Evolutionary conservation across 768 basidiomycete species (phyloP).

Genomic region (Hemileccinum rubropunctum): DNA sequence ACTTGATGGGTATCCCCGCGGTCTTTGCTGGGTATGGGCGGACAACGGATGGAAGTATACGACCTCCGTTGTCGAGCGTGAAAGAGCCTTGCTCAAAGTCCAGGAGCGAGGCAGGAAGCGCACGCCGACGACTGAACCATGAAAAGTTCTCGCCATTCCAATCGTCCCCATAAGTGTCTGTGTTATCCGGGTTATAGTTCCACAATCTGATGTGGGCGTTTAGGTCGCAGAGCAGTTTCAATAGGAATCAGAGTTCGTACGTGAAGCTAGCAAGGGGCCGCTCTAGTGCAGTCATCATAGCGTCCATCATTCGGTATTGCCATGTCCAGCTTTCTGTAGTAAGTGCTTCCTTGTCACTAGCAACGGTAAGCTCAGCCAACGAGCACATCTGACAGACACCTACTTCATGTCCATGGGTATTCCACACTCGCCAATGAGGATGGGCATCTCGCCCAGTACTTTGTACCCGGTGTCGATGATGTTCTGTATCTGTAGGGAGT

Average conservation of each 20-base stretch:
- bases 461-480: constrained; percentile 68
- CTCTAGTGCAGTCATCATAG: constrained; percentile 82
- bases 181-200: constrained; percentile 92
- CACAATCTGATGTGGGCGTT: constrained; percentile 57
- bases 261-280: constrained; percentile 77
- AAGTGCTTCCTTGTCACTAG: constrained; percentile 71
- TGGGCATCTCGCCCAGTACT: constrained; percentile 76
- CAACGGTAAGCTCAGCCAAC: background rate
- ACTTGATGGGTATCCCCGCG: constrained; percentile 74
- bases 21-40: constrained; percentile 91
- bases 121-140: constrained; percentile 75
- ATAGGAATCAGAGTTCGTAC: constrained; percentile 44
- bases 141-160: constrained; percentile 99
- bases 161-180: constrained; percentile 73
- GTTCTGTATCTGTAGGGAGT: constrained; percentile 73
- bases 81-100: constrained; percentile 58
- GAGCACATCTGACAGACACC: constrained; percentile 23
- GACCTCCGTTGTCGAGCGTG: constrained; percentile 79
- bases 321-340: constrained; percentile 67
- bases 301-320: constrained; percentile 95
- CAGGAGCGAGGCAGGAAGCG: constrained; percentile 52
- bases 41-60: constrained; percentile 76
- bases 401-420: constrained; percentile 98
- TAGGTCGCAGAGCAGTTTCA: background rate
- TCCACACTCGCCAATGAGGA: constrained; percentile 90